Evolutionary conservation across 176 grass and related monocot genomes (phyloP), one percentile per base, ranked within the genome.

Genomic region (Raddia guianensis): DNA sequence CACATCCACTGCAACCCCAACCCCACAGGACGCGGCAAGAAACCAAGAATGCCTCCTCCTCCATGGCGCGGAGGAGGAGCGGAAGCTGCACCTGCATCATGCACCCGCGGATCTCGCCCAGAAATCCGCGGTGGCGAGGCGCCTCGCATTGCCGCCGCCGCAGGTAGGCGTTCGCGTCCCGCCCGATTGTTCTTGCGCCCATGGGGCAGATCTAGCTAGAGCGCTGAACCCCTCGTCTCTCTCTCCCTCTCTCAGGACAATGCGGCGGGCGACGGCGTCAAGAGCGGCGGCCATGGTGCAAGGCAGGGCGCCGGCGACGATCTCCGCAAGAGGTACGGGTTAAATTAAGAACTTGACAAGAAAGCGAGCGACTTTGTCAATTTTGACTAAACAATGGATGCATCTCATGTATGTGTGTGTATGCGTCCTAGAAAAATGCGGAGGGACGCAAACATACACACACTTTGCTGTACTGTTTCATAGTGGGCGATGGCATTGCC

Each of bases 41-140:
- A 54, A 56, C 63, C 48, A 66, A n/a, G 82, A 74, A 47, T 71
- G 42, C 51, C 59, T 20, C 10, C 58, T 32, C 51, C 59, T 20
- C 10, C 58, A 32, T 3, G 34, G 45, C 19, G 85, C 18, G 27
- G 62, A 81, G 45, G 52, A 49, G 57, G 78, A 68, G 18, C 69
- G 19, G 21, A 59, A 20, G 85, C 80, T 88, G 93, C 90, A 85
- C 70, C 86, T 86, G 92, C 90, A 5, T 40, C 37, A 86, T 86
- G 91, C 81, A 48, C 46, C 64, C 75, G 89, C n/a, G 80, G 87
- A 92, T 90, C 91, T 94, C 33, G 85, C 9, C 2, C 45, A 12
- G 21, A 80, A 72, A 75, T 73, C 91, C 0, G 70, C 49, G 13
- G 77, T 34, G 3, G 66, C 77, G 42, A 85, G 77, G 72, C 81